These are phyloP conservation scores for Apiospora arundinis DNA, from an alignment of 2,329 filamentous ascomycete genomes.

Conservation along the genomic window DNA sequence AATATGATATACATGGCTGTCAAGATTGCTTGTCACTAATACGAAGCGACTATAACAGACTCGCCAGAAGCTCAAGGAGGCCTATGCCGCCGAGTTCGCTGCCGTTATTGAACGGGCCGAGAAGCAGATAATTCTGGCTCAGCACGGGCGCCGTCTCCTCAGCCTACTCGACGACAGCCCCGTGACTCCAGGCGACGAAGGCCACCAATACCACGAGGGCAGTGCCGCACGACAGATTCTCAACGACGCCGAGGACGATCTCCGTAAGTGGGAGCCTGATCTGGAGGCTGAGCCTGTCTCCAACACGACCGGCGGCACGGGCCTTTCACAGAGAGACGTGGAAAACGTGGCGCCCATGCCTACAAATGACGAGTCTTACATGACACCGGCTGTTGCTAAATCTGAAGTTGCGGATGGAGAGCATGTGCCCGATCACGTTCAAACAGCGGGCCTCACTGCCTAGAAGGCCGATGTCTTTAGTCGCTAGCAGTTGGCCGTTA, in stretches of 20 bases:
- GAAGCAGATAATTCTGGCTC: conserved; percentile 94
- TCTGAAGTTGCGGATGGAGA: background rate
- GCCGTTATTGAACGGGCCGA: conserved; percentile 95
- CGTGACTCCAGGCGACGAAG: conserved; percentile 83
- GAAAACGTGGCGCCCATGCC: background rate
- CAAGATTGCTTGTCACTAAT: background rate
- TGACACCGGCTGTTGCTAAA: conserved; percentile 15
- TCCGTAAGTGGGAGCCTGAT: conserved; percentile 73
- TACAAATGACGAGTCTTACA: background rate
- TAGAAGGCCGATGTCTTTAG: conserved; percentile 12
- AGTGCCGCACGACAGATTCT: conserved; percentile 81
- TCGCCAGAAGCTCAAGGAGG: conserved; percentile 93
- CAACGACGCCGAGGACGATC: conserved; percentile 89
- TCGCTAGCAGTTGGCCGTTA: background rate
- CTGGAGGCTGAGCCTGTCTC: conserved; percentile 39
- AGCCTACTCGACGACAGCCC: conserved; percentile 88
- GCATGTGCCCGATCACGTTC: background rate
- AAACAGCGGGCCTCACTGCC: background rate
- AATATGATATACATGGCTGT: background rate
- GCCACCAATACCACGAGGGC: conserved; percentile 69
- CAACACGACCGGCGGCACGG: background rate
- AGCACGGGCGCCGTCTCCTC: conserved; percentile 85
- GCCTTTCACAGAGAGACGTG: background rate
- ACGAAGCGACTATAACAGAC: conserved; percentile 61
- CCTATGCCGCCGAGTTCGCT: conserved; percentile 86